phyloP scores from a whole-genome alignment of 148 eudicot species.

The Oxyria digyna region DNA sequence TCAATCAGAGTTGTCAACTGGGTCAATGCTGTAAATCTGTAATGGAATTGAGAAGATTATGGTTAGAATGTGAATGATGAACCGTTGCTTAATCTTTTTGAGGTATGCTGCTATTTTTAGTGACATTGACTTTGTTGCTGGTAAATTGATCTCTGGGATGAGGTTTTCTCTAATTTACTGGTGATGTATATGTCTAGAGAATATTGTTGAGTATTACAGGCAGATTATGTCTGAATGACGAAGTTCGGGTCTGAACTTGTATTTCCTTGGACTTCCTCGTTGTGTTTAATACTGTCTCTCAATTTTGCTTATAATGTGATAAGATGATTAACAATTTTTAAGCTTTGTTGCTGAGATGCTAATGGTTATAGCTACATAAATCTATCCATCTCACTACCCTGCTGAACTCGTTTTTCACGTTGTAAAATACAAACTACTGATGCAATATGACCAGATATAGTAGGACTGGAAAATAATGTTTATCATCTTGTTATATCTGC shows the following conservation, averaged over 20 bases:
- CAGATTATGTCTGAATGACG: neutral
- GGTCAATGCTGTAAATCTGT: too few species aligned
- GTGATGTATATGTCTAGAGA: neutral
- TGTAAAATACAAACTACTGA: too few species aligned
- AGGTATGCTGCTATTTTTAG: neutral
- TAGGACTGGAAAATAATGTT: neutral
- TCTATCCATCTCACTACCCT: too few species aligned
- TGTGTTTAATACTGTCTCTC: neutral
- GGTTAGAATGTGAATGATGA: too few species aligned
- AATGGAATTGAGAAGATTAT: neutral
- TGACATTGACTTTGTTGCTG: neutral
- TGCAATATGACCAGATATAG: neutral
- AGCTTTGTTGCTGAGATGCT: too few species aligned
- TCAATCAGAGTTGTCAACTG: neutral
- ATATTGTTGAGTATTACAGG: neutral
- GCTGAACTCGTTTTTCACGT: too few species aligned
- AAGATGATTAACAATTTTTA: too few species aligned
- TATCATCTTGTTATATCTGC: constrained; percentile 12
- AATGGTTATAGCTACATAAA: too few species aligned
- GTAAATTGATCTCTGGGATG: neutral
- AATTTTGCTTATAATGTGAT: neutral
- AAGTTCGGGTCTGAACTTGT: neutral
- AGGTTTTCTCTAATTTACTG: neutral
- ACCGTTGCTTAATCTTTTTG: neutral
- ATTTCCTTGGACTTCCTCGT: neutral